Evolutionary conservation across 1,284 basidiomycete genomes (phyloP).

Genomic region (Pseudozyma pruni): DNA sequence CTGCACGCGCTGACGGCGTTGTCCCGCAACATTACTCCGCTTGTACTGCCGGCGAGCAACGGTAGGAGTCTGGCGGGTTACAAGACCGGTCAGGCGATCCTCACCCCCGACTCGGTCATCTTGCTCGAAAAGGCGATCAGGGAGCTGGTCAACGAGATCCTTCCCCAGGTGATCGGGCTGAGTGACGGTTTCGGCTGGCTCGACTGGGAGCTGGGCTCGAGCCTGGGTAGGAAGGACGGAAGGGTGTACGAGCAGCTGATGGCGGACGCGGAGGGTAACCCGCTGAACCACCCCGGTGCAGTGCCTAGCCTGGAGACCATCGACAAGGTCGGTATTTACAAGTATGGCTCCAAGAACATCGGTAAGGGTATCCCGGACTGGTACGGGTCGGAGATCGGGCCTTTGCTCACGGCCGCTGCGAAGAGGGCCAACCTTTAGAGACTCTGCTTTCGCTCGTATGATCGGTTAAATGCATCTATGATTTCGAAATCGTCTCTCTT

Average conservation of each 20-base stretch:
- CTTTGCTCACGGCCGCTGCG: constrained; percentile 48
- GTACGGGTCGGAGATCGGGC: constrained; percentile 52
- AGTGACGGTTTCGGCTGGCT: constrained; percentile 80
- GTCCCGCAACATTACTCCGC: constrained; percentile 56
- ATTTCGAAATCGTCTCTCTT: neutral
- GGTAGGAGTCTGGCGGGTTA: constrained; percentile 74
- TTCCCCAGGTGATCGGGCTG: constrained; percentile 78
- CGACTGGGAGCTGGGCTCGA: constrained; percentile 78
- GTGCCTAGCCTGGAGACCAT: constrained; percentile 23
- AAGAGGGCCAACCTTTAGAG: constrained; percentile 35
- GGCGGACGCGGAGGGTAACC: constrained; percentile 75
- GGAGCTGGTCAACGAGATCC: constrained; percentile 71
- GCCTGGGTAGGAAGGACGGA: constrained; percentile 75
- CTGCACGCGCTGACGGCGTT: constrained; percentile 53
- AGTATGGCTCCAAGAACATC: constrained; percentile 42
- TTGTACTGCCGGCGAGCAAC: constrained; percentile 74
- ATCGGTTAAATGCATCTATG: neutral
- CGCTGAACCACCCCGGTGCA: constrained; percentile 72
- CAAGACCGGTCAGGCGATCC: constrained; percentile 71
- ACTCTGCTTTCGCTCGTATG: neutral
- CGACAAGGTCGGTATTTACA: constrained; percentile 51
- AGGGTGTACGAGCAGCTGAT: constrained; percentile 78
- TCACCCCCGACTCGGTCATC: constrained; percentile 71
- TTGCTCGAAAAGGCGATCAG: constrained; percentile 74
- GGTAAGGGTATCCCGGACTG: constrained; percentile 59